Base-by-base conservation (phyloP, 148 eudicot species). In the Pouteria glomerata region DNA sequence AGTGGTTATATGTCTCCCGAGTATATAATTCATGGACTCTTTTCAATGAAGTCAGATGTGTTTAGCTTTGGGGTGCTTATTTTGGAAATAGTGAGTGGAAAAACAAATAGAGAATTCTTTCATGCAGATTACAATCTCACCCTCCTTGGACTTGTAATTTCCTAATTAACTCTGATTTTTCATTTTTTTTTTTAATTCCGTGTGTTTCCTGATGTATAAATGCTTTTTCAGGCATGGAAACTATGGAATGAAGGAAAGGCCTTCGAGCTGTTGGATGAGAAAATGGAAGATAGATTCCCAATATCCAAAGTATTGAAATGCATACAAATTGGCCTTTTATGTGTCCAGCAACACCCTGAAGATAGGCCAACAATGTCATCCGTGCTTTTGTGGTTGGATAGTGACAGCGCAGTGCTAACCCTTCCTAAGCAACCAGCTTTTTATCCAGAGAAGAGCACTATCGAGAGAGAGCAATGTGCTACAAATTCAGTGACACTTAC, bases 151-250 rank as follows among this genome's bases (percentile, higher is more conserved):
- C 56, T 18, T 51, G 56, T 18, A n/a, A 51, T 3, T 18, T 18
- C 2, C 0, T 45, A 1, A 16, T 24, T 2, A 51, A 11, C 7
- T 37, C 7, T 37, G 7, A 2, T 7, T 37, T 7, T 37, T 37
- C 41, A 3, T 37, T 7, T 37, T 2, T 37, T 3, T 37, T 37
- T 37, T 7, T 7, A 37, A 2, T 7, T 37, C 3, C 4, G 3
- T 37, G 3, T 37, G 3, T 37, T 7, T 7, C 41, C 41, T 37
- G 7, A 37, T 37, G 41, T 45, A 13, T 45, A 6, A 7, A 14
- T 13, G 24, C 24, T 51, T 5, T 57, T 61, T 4, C 44, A 61
- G 65, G 65, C 65, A 61, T 61, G 65, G 65, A 61, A 34, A 61
- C 42, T 61, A n/a, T 61, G 65, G 65, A 33, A 4, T 18, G 65